phyloP scores from a whole-genome alignment of 805 yeast species.

The Lipomyces sp. region DNA sequence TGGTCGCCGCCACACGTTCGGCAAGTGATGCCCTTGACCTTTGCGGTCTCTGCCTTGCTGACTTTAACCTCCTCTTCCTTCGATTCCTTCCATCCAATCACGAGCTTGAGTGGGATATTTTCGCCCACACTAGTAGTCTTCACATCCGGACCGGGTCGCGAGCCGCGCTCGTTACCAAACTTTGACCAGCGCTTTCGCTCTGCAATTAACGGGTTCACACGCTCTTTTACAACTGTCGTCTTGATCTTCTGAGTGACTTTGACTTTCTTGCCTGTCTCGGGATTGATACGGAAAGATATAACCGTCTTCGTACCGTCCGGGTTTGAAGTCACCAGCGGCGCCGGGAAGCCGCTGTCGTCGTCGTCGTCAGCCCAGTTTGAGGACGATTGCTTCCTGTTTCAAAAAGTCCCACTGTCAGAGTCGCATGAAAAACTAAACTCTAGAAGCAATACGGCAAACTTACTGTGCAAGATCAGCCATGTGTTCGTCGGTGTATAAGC shows the following conservation, averaged over 20 bases:
- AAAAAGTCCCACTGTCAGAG: not conserved
- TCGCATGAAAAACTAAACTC: not conserved
- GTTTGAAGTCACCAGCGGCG: constrained; percentile 72
- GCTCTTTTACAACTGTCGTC: constrained; percentile 71
- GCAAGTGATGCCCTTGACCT: constrained; percentile 57
- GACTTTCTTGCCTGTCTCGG: constrained; percentile 77
- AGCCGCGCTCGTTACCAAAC: constrained; percentile 74
- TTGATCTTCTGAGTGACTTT: constrained; percentile 83
- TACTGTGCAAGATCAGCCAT: constrained; percentile 28
- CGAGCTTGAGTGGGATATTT: constrained; percentile 69
- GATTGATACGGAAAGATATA: constrained; percentile 62
- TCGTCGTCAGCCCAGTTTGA: constrained; percentile 64
- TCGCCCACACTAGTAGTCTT: constrained; percentile 88
- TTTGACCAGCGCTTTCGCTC: constrained; percentile 81
- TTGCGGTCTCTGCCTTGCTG: constrained; percentile 54
- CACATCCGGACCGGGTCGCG: constrained; percentile 81
- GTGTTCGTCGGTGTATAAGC: not conserved
- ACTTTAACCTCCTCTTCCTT: constrained; percentile 66
- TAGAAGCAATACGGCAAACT: constrained; percentile 2
- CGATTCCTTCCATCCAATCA: constrained; percentile 48
- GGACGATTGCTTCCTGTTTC: constrained; percentile 16
- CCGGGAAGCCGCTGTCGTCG: constrained; percentile 45
- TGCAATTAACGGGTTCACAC: constrained; percentile 83
- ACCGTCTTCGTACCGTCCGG: constrained; percentile 89
- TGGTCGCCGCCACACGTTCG: constrained; percentile 93